Conservation (phyloP, 2,329 filamentous ascomycete genomes). For the Fusarium neocosmosporiellum region DNA sequence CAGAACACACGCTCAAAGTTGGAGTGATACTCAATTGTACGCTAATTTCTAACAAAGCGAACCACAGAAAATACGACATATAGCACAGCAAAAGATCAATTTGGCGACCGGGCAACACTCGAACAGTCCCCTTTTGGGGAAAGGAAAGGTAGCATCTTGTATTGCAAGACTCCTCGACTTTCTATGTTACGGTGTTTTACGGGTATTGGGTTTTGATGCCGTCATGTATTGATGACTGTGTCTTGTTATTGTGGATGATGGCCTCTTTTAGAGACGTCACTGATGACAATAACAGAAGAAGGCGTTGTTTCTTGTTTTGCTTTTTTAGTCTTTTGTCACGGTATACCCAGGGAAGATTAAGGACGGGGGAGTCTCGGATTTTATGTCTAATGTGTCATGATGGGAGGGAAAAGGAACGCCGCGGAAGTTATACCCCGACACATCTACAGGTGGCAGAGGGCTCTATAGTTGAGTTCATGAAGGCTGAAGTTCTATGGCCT, state of each 20-base stretch:
- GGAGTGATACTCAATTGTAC: not conserved
- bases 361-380: not conserved
- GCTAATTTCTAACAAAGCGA: not conserved
- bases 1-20: not conserved
- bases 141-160: not conserved
- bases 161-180: not conserved
- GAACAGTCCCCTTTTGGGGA: not conserved
- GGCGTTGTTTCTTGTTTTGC: not conserved
- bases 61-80: not conserved
- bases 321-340: not conserved
- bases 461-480: not conserved
- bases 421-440: not conserved
- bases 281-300: not conserved
- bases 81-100: not conserved
- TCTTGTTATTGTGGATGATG: not conserved
- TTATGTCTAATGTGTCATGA: not conserved
- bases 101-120: not conserved
- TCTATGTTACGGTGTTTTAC: not conserved
- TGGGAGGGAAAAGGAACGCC: not conserved
- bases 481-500: not conserved
- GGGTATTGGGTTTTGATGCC: not conserved
- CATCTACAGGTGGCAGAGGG: not conserved
- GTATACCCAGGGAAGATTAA: not conserved
- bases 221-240: not conserved
- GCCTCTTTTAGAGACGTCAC: not conserved